Conservation (phyloP, 148 eudicot species). For the Fagopyrum homotropicum region DNA sequence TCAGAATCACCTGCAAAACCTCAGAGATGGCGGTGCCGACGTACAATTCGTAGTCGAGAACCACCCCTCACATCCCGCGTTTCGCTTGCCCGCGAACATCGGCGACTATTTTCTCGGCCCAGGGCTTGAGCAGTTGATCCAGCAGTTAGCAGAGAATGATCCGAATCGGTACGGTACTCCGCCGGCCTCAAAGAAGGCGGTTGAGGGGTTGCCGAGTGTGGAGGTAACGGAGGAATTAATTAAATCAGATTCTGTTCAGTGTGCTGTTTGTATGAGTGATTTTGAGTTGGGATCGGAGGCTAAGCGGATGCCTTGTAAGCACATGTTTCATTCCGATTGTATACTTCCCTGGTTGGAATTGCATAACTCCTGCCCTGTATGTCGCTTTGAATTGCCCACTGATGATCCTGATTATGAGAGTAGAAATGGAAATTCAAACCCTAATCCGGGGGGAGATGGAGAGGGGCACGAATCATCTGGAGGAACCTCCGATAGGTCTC, state of each 20-base stretch:
- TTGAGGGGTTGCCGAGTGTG: slow-evolving; percentile 37
- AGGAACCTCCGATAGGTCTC: slow-evolving; percentile 9
- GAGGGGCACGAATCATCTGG: slow-evolving; percentile 7
- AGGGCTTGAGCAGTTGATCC: slow-evolving; percentile 61
- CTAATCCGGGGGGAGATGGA: slow-evolving; percentile 6
- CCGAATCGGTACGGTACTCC: slow-evolving; percentile 67
- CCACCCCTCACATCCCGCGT: slow-evolving; percentile 15
- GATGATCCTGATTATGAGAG: slow-evolving; percentile 68
- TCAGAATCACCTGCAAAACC: slow-evolving; percentile 19
- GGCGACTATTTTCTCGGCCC: slow-evolving; percentile 71
- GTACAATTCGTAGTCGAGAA: slow-evolving; percentile 34
- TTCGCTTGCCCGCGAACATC: slow-evolving; percentile 34
- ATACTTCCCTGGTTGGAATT: slow-evolving; percentile 65
- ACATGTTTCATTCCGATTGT: slow-evolving; percentile 52
- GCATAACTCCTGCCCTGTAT: slow-evolving; percentile 77
- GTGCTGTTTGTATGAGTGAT: slow-evolving; percentile 61
- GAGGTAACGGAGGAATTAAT: slow-evolving; percentile 29
- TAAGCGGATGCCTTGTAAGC: slow-evolving; percentile 64
- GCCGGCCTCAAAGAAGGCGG: slow-evolving; percentile 49
- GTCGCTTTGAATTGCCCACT: slow-evolving; percentile 70
- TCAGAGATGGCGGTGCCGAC: slow-evolving; percentile 28
- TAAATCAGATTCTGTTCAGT: slow-evolving; percentile 35
- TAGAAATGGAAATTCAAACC: slow-evolving; percentile 10
- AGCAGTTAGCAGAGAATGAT: slow-evolving; percentile 62
- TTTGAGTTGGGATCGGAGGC: slow-evolving; percentile 39